Evolutionary conservation across 1,284 basidiomycete genomes (phyloP).

Genomic region (Naganishia albida): DNA sequence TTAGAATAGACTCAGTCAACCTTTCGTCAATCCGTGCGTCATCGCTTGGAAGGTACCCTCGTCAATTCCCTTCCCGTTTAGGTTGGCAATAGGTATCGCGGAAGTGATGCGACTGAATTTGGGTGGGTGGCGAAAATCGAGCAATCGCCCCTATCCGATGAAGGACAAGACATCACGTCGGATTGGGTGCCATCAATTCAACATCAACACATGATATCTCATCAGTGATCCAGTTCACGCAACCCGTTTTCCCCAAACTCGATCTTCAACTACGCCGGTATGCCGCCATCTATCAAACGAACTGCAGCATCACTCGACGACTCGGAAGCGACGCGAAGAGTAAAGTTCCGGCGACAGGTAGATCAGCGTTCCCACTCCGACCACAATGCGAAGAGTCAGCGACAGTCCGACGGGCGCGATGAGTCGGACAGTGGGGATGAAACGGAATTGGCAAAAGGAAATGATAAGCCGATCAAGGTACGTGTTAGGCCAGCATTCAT

Average conservation of each 20-base stretch:
- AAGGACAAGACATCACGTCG: neutral
- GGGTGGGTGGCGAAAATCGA: constrained; percentile 6
- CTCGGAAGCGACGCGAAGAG: constrained; percentile 3
- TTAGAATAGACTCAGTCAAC: neutral
- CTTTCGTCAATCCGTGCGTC: neutral
- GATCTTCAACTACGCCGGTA: neutral
- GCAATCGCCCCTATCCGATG: constrained; percentile 13
- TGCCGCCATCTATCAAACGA: constrained; percentile 11
- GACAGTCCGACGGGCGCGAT: neutral
- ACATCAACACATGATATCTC: no score
- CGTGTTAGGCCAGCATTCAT: neutral
- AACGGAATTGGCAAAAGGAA: neutral
- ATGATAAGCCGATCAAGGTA: neutral
- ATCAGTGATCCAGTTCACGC: no score
- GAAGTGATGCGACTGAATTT: no score
- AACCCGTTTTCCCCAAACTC: no score
- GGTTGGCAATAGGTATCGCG: neutral
- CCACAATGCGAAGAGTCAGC: no score
- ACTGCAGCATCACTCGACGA: constrained; percentile 5
- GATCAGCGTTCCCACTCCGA: neutral
- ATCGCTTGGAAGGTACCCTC: neutral
- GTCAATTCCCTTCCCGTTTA: neutral
- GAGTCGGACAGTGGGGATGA: neutral
- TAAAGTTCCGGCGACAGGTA: constrained; percentile 10
- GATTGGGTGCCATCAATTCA: neutral